These are phyloP conservation scores for Deinandra increscens DNA, from an alignment of 129 eudicot species.

Conservation along the genomic window DNA sequence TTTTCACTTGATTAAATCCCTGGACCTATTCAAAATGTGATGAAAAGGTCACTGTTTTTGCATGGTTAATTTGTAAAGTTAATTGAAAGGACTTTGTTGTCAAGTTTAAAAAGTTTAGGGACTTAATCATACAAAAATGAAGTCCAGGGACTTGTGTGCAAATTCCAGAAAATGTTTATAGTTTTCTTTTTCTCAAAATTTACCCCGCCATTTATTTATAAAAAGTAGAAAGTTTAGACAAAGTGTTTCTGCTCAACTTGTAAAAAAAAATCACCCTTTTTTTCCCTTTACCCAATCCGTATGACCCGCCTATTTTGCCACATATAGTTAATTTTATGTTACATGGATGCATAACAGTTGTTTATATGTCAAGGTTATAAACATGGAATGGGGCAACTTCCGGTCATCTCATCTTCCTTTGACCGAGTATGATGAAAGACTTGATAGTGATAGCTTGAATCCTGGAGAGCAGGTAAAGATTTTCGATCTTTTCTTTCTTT, in stretches of 20 bases:
- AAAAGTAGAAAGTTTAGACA: neutral
- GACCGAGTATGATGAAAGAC: constrained; percentile 63
- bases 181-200: neutral
- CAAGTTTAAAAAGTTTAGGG: too few species aligned
- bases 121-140: too few species aligned
- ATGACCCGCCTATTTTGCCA: neutral
- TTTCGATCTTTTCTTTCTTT: neutral
- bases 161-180: too few species aligned
- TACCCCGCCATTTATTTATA: neutral
- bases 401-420: constrained; percentile 82
- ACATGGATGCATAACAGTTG: neutral
- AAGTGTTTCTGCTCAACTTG: neutral
- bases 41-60: too few species aligned
- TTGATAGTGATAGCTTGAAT: constrained; percentile 76
- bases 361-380: constrained; percentile 57
- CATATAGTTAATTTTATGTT: neutral
- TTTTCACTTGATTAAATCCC: too few species aligned
- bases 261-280: neutral
- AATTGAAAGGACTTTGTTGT: too few species aligned
- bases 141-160: too few species aligned
- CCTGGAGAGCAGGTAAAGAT: constrained; percentile 81
- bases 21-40: too few species aligned
- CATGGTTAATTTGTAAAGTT: too few species aligned
- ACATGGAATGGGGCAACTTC: constrained; percentile 93
- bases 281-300: neutral